A percentile compares a stretch with the other conserved stretches of the same genome.
phyloP scores from a whole-genome alignment of 163 green algal genomes.

The Chlamydomonas reinhardtii region DNA sequence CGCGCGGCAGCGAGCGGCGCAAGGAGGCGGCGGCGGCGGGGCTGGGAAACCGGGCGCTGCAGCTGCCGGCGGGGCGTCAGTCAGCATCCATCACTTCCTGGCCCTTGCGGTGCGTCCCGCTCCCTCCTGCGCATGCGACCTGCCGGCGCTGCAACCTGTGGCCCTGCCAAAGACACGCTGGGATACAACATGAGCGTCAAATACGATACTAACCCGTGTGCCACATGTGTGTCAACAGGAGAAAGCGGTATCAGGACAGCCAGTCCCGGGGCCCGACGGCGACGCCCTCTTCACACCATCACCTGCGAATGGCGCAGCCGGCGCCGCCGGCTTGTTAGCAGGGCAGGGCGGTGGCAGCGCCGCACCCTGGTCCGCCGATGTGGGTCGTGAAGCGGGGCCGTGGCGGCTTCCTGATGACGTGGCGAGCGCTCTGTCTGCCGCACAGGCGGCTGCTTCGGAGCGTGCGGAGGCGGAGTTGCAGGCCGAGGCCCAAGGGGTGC shows the following conservation, averaged over 20 bases:
- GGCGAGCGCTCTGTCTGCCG: background rate
- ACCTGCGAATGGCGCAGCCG: too few relatives aligned
- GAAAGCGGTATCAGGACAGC: background rate
- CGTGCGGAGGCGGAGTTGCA: background rate
- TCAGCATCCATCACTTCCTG: conserved; percentile 32
- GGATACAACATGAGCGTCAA: too few relatives aligned
- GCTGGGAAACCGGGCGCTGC: too few relatives aligned
- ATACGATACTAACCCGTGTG: too few relatives aligned
- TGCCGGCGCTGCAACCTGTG: too few relatives aligned
- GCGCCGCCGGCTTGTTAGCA: too few relatives aligned
- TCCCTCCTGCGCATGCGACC: too few relatives aligned
- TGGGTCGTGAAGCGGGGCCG: background rate
- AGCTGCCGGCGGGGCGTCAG: background rate
- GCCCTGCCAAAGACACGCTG: too few relatives aligned
- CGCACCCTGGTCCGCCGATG: background rate
- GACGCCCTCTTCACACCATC: too few relatives aligned
- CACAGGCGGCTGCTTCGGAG: background rate
- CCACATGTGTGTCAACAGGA: background rate
- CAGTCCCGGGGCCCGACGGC: too few relatives aligned
- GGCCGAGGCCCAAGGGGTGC: background rate
- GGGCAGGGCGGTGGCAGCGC: too few relatives aligned
- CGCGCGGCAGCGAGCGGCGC: background rate
- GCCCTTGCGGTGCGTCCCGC: conserved; percentile 7
- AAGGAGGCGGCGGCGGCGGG: background rate
- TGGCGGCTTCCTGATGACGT: conserved; percentile 43